phyloP scores from a whole-genome alignment of 345 rosid genomes.

The Hibiscus trionum region DNA sequence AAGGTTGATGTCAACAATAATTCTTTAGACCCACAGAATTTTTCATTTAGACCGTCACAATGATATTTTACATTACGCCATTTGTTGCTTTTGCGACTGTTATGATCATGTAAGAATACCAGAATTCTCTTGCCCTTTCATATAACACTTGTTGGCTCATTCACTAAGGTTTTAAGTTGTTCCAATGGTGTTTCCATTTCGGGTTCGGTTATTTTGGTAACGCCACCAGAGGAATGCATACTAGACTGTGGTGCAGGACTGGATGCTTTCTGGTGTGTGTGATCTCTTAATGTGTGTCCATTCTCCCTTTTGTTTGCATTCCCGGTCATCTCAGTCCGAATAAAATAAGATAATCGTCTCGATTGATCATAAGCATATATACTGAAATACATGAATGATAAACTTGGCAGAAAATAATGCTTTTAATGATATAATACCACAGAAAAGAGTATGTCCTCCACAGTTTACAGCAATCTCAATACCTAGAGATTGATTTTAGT shows the following conservation, averaged over 20 bases:
- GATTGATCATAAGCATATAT: neutral
- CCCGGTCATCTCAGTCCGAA: neutral
- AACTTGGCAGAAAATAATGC: neutral
- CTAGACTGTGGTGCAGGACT: too few relatives aligned
- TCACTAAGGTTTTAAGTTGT: slow-evolving; percentile 5
- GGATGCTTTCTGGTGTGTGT: too few relatives aligned
- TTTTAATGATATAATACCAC: neutral
- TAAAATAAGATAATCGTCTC: neutral
- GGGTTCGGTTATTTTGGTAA: too few relatives aligned
- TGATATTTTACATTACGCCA: neutral
- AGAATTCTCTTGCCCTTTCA: slow-evolving; percentile 8
- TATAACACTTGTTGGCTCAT: slow-evolving; percentile 7
- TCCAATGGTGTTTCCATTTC: neutral
- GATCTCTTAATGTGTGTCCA: too few relatives aligned
- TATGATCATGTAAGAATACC: slow-evolving; percentile 23
- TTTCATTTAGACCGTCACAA: slow-evolving; percentile 14
- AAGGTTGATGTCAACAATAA: slow-evolving; percentile 23
- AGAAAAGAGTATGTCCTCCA: slow-evolving; percentile 1
- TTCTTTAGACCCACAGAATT: slow-evolving; percentile 29
- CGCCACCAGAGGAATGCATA: too few relatives aligned
- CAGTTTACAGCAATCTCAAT: neutral
- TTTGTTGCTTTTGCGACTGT: slow-evolving; percentile 19
- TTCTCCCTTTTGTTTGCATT: too few relatives aligned
- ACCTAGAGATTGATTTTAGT: neutral
- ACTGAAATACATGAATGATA: neutral